phyloP scores from a whole-genome alignment of 768 basidiomycete genomes.

The Auriculariales sp. region DNA sequence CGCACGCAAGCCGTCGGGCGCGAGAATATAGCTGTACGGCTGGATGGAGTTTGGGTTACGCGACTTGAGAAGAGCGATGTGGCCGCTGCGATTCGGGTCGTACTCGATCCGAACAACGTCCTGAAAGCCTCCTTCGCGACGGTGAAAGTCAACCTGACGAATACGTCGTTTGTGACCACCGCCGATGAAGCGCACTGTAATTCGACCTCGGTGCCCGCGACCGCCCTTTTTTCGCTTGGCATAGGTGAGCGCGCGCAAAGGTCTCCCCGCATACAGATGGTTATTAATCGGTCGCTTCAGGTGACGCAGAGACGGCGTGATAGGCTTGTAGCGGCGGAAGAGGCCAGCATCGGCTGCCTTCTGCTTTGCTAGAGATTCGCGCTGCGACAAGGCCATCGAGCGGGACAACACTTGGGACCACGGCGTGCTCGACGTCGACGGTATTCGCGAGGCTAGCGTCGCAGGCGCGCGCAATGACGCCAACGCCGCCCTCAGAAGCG shows the following conservation, averaged over 20 bases:
- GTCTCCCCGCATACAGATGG: slow-evolving; percentile 77
- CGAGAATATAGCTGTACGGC: slow-evolving; percentile 80
- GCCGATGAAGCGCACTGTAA: slow-evolving; percentile 79
- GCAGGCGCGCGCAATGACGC: too few relatives aligned
- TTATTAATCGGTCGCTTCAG: slow-evolving; percentile 66
- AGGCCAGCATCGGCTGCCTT: slow-evolving; percentile 23
- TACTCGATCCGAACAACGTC: slow-evolving; percentile 94
- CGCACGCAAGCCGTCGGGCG: slow-evolving; percentile 76
- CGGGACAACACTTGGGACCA: too few relatives aligned
- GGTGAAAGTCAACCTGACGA: slow-evolving; percentile 73
- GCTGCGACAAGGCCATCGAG: too few relatives aligned
- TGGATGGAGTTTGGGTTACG: slow-evolving; percentile 33
- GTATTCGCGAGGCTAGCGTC: too few relatives aligned
- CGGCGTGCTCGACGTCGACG: too few relatives aligned
- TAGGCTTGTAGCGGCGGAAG: slow-evolving; percentile 84
- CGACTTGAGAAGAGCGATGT: slow-evolving; percentile 78
- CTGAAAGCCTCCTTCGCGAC: slow-evolving; percentile 64
- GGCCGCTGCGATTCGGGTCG: slow-evolving; percentile 85
- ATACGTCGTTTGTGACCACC: slow-evolving; percentile 85
- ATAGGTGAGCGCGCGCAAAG: slow-evolving; percentile 67
- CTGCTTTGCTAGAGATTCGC: too few relatives aligned
- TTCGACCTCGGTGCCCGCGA: slow-evolving; percentile 64
- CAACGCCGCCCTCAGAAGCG: too few relatives aligned
- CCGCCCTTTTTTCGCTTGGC: slow-evolving; percentile 78
- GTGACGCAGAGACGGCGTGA: slow-evolving; percentile 78